Evolutionary conservation across 106 monocot species (phyloP), one percentile per base, ranked within the genome.

Genomic region (Hemerocallis citrina): DNA sequence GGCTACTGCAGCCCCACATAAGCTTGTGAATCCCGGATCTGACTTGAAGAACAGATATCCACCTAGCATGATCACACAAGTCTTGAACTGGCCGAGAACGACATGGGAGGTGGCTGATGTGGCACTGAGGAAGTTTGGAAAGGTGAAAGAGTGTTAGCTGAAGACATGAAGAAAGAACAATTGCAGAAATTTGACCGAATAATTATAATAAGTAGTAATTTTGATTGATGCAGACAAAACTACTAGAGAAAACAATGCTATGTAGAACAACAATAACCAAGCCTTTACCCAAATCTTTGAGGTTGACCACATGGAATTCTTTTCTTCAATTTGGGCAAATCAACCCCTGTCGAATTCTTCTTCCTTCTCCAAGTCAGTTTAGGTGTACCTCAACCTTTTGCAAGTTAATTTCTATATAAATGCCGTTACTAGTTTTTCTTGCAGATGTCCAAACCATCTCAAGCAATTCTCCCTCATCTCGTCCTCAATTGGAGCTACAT

Each of bases 41-140:
- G 89, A 86, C 9, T 67, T 68, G 58, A 95, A 95, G 52, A 95
- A 61, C 17, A 86, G 38, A 66, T 89, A 95, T 28, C 89, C 86
- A 5, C 80, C 83, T 0, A 95, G 78, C 94, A 95, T 83, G 45
- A 95, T 95, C 10, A 95, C 83, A 24, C 85, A 82, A 1, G 94
- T 95, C 66, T 95, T 95, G 89, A 95, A 95, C 58, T 95, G 94
- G 6, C 94, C 94, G 32, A 94, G 61, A 8, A 94, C 94, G 37
- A 95, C 94, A 28, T 95, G 94, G 34, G 94, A 83, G 3, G 83
- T 83, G 20, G 94, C 89, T 16, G 94, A 95, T 38, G 94, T 95
- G 31, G 94, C 94, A 60, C 94, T 95, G 82, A 28, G 23, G 24
- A 2, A 40, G 9, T 14, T 33, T 15, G 31, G 25, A 58, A 20